Percentiles rank a stretch among this genome's conserved stretches.
Evolutionary conservation across 257 asterid species (phyloP).

Genomic region (Plantago elongata): DNA sequence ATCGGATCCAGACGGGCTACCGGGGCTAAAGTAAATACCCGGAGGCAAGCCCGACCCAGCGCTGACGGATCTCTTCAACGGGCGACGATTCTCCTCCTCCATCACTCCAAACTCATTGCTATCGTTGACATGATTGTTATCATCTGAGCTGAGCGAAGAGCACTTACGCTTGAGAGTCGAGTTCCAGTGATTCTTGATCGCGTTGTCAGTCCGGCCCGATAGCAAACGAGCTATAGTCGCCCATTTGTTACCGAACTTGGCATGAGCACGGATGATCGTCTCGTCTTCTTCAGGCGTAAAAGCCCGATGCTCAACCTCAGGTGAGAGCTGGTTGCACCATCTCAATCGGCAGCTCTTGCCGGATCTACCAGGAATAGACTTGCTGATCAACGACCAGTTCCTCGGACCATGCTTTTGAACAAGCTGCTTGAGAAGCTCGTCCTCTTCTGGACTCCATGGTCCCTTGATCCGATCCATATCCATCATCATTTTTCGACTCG

Average conservation of each 20-base stretch:
- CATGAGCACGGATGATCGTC: conserved; percentile 40
- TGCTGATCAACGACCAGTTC: conserved; percentile 43
- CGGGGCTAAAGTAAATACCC: conserved; percentile 37
- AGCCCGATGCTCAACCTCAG: conserved; percentile 40
- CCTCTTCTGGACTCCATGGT: conserved; percentile 52
- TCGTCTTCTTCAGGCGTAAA: conserved; percentile 38
- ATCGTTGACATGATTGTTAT: conserved; percentile 13
- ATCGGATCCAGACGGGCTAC: conserved; percentile 62
- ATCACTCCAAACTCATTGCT: background rate
- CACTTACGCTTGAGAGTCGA: conserved; percentile 62
- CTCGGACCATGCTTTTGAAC: conserved; percentile 37
- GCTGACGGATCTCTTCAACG: conserved; percentile 56
- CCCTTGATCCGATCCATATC: conserved; percentile 36
- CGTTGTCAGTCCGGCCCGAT: conserved; percentile 51
- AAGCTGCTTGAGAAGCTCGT: conserved; percentile 25
- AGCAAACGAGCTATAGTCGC: conserved; percentile 45
- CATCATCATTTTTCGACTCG: background rate
- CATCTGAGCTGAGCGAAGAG: conserved; percentile 29
- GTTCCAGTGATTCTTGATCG: conserved; percentile 55
- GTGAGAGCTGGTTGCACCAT: conserved; percentile 53
- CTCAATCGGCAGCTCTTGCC: conserved; percentile 46
- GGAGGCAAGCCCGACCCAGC: conserved; percentile 26
- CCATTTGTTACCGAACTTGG: conserved; percentile 44
- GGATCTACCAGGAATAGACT: conserved; percentile 35
- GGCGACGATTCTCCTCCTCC: conserved; percentile 20